Base-by-base conservation (phyloP, 208 protist species). In the Leishmania guyanensis region DNA sequence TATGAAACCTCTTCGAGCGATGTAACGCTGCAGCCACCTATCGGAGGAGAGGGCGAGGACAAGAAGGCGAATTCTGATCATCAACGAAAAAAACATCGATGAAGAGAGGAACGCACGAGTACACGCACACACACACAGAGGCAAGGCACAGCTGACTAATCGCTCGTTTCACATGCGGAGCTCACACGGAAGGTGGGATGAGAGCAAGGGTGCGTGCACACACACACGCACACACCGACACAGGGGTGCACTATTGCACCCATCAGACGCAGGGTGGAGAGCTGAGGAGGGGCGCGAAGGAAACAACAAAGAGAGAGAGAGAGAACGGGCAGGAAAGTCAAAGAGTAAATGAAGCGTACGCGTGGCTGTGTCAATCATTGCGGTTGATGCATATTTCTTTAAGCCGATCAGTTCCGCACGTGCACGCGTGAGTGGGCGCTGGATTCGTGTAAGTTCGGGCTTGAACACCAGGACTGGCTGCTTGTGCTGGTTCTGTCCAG, bases 11-110 rank as follows among this genome's bases (percentile, higher is more conserved):
- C 77, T 81, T 33, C 76, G 76, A 81, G 83, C 75, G 73, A 48
- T 86, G 83, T 86, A 86, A 86, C 83, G 83, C 83, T 78, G 79
- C 76, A 80, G 78, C 83, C 83, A 78, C 80, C 79, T 81, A 86
- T 64, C 53, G 46, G 26, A n/a, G 22, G 48, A 39, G 70, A 43
- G 70, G 70, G 70, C 22, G 48, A 58, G 70, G 50, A n/a, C n/a
- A n/a, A 60, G 70, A 75, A n/a, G 70, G n/a, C 66, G 66, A 50
- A 14, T 16, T 43, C 66, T 29, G 8, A 29, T 60, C 48, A 51
- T 17, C 50, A 50, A 17, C 8, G 22, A 26, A 58, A 20, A 39
- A 5, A 39, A 29, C 2, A 54, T 22, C 43, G 70, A 75, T 8
- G 26, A 58, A 20, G 33, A 60, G 70, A 17, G 48, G 14, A n/a